A percentile compares a stretch with the other conserved stretches of the same genome.
These are phyloP conservation scores for Lentinula guzmanii DNA, from an alignment of 768 basidiomycete genomes.

Conservation along the genomic window DNA sequence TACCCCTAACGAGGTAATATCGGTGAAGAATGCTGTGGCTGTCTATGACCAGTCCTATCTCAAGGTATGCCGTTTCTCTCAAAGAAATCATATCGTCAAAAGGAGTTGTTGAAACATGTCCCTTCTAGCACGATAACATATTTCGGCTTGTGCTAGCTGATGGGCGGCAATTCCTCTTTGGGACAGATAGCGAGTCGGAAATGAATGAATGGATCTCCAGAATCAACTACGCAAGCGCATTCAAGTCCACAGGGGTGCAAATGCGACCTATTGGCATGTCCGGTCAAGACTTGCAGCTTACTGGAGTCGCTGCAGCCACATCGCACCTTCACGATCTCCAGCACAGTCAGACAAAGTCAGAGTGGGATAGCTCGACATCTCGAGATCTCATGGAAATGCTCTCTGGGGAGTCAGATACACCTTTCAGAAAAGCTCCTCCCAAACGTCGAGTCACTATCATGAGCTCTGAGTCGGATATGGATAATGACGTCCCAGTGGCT, in stretches of 20 bases:
- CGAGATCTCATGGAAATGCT: slow-evolving; percentile 37
- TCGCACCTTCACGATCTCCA: slow-evolving; percentile 74
- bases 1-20: slow-evolving; percentile 82
- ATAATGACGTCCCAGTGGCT: slow-evolving; percentile 39
- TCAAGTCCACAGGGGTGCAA: slow-evolving; percentile 77
- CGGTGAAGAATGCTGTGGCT: slow-evolving; percentile 73
- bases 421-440: slow-evolving; percentile 15
- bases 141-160: slow-evolving; percentile 74
- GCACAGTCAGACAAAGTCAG: slow-evolving; percentile 22
- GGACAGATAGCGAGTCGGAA: slow-evolving; percentile 61
- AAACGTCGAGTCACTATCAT: slow-evolving; percentile 24
- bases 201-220: slow-evolving; percentile 86
- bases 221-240: slow-evolving; percentile 93
- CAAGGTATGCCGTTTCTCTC: slow-evolving; percentile 46
- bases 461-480: slow-evolving; percentile 23
- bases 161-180: slow-evolving; percentile 79
- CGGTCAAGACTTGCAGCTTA: slow-evolving; percentile 63
- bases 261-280: slow-evolving; percentile 76
- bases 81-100: neutral
- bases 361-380: slow-evolving; percentile 39
- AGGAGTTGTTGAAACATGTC: neutral
- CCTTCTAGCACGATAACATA: slow-evolving; percentile 54
- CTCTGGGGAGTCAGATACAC: slow-evolving; percentile 21
- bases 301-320: slow-evolving; percentile 80
- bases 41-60: slow-evolving; percentile 72